Base-by-base conservation (phyloP, 139 green algal genomes). In the Chlorella sorokiniana region DNA sequence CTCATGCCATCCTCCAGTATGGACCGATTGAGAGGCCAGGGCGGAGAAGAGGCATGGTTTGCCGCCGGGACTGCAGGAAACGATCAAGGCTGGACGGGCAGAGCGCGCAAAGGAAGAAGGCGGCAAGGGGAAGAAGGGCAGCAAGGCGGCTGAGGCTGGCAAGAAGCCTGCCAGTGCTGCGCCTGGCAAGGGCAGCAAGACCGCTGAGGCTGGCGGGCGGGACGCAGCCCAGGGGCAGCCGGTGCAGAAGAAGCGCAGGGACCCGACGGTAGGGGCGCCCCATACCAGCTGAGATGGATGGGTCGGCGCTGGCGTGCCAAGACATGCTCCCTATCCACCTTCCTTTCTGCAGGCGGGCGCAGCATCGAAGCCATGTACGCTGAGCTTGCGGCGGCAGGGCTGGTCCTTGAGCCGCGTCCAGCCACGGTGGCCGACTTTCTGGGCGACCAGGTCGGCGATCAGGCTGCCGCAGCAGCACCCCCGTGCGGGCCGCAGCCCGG, bases 351-450 rank as follows among this genome's bases (percentile, higher is more conserved):
- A 92, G 88, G 91, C 89, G 2, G 97, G 75, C 89, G 94, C 68
- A 94, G 81, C 70, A 89, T 97, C 33, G 95, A 98, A 85, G 92
- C 87, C 1, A 88, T 98, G 37, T 97, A 94, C 79, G 90, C 91
- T 42, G 94, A 98, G 93, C 91, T 98, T 51, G 93, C 94, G 3
- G 81, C 67, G 35, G 90, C 92, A 33, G 89, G 89, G 73, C 91
- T 98, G 73, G 75, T 97, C 64, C 75, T 86, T 82, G 74, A 78
- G 25, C 88, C 77, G 72, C 88, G 88, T 0, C 56, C 86, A n/a
- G 61, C 80, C 38, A 85, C 83, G 23, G 44, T 97, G 37, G 67
- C 81, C 0, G 91, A 95, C 81, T 96, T 94, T 86, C 67, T 97
- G 33, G 94, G 93, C 59, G n/a, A n/a, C n/a, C n/a, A n/a, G n/a